A percentile compares a stretch with the other conserved stretches of the same genome.
Conservation (phyloP, 352 stramenopile species). For the Globisporangium orthogonon region DNA sequence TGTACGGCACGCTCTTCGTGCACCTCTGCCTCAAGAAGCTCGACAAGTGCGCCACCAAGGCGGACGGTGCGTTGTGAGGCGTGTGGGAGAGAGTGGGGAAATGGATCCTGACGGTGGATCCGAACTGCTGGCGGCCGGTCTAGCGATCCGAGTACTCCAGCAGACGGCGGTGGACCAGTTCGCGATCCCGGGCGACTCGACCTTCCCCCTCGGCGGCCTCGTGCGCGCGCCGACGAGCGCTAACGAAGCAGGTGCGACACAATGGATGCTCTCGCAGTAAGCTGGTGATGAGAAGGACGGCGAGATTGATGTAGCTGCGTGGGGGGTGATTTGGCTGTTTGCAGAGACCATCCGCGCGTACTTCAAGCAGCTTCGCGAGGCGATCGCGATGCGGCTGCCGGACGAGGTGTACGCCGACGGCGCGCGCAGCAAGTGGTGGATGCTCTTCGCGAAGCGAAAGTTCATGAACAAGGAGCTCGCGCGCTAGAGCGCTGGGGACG, state of each 20-base stretch:
- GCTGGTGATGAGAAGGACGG: no score
- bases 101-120: background rate
- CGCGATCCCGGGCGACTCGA: constrained; percentile 79
- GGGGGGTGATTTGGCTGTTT: background rate
- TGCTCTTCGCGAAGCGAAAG: constrained; percentile 91
- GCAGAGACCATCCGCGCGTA: constrained; percentile 82
- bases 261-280: background rate
- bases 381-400: constrained; percentile 71
- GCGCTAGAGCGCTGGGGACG: constrained; percentile 22
- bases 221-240: constrained; percentile 62
- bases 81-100: no score
- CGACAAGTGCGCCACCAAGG: constrained; percentile 74
- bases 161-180: constrained; percentile 82
- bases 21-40: constrained; percentile 90
- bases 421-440: constrained; percentile 93
- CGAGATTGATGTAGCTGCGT: no score
- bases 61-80: constrained; percentile 34
- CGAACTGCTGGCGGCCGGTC: no score
- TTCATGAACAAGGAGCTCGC: constrained; percentile 93
- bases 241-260: constrained; percentile 61
- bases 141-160: constrained; percentile 72
- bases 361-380: constrained; percentile 89
- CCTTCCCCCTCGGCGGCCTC: constrained; percentile 78
- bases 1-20: constrained; percentile 93
- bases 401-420: constrained; percentile 84